A percentile compares a stretch with the other conserved stretches of the same genome.
Evolutionary conservation across 2,329 filamentous ascomycete species (phyloP).

Genomic region (Albifimbria verrucaria): DNA sequence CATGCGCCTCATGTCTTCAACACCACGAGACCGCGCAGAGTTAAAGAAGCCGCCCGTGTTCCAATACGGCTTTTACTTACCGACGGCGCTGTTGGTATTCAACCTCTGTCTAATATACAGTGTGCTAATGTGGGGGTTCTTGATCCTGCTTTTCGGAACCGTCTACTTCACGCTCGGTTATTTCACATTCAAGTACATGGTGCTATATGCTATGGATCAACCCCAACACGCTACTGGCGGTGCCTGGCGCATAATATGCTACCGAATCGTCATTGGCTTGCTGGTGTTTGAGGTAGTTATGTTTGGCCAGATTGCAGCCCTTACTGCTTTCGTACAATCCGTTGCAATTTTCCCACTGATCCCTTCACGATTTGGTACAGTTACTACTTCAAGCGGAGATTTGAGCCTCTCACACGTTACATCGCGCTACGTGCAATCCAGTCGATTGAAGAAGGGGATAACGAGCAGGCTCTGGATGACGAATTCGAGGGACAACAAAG

Average conservation of each 20-base stretch:
- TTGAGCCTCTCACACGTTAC: conserved; percentile 85
- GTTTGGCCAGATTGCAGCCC: conserved; percentile 72
- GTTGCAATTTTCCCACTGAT: conserved; percentile 73
- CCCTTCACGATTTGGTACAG: conserved; percentile 82
- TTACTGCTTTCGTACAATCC: conserved; percentile 69
- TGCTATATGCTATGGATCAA: conserved; percentile 98
- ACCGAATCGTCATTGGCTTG: conserved; percentile 81
- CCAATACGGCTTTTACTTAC: conserved; percentile 94
- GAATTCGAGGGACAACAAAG: conserved; percentile 35
- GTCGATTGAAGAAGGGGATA: conserved; percentile 35
- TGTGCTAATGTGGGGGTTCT: conserved; percentile 74
- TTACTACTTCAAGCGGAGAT: conserved; percentile 75
- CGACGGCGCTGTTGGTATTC: conserved; percentile 87
- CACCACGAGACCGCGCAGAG: conserved; percentile 84
- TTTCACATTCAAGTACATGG: conserved; percentile 94
- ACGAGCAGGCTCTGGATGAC: conserved; percentile 33
- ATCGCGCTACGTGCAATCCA: conserved; percentile 87
- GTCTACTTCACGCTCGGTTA: conserved; percentile 81
- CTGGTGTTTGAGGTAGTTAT: conserved; percentile 89
- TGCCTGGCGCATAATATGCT: conserved; percentile 96
- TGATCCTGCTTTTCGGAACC: conserved; percentile 77
- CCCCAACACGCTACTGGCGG: conserved; percentile 89
- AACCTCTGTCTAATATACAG: conserved; percentile 96
- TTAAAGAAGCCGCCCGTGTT: conserved; percentile 80
- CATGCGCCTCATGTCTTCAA: conserved; percentile 73